Evolutionary conservation across 2,329 filamentous ascomycete genomes (phyloP), one percentile per base, ranked within the genome.

Genomic region (Aspergillus sp.): DNA sequence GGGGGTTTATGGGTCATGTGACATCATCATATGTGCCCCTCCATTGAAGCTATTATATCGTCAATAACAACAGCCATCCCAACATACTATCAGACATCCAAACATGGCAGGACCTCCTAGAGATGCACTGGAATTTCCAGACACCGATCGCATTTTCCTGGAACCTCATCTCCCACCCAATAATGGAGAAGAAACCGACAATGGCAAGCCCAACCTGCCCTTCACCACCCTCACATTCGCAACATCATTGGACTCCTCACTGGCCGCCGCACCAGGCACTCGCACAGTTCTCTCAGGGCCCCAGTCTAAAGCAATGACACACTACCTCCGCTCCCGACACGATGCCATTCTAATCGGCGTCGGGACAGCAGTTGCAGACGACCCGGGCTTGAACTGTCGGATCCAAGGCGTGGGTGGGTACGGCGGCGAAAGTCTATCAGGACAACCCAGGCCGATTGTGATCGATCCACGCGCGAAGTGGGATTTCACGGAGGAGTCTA

Each of bases 261-360:
- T 93, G 35, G 78, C 88, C 1, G 74, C 90, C 8, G 76, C 84
- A 0, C 88, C 88, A 0, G 88, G 89, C 10, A 72, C 79, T 2
- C 85, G 84, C 48, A 95, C 90, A 1, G 72, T 77, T 0, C 79
- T 96, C 6, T 96, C 90, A 0, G 90, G 90, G 1, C 79, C 85
- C 0, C 76, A 83, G 47, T 89, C 88, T 30, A 95, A 96, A 67
- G 82, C 86, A 37, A 94, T 97, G 88, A 97, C 91, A 0, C 91
- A 97, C 66, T 88, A 86, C 62, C 79, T 97, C n/a, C 88, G 91
- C 56, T 83, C 84, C 7, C 79, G 77, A 10, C 90, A 97, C 68
- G 82, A 86, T 49, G 89, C 88, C 19, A 95, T 97, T 54, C 75
- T 94, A 27, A 75, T 97, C 32, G 91, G 91, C 11, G 87, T 85